Base-by-base conservation (phyloP, 116 monocot species). In the Posidonia oceanica region DNA sequence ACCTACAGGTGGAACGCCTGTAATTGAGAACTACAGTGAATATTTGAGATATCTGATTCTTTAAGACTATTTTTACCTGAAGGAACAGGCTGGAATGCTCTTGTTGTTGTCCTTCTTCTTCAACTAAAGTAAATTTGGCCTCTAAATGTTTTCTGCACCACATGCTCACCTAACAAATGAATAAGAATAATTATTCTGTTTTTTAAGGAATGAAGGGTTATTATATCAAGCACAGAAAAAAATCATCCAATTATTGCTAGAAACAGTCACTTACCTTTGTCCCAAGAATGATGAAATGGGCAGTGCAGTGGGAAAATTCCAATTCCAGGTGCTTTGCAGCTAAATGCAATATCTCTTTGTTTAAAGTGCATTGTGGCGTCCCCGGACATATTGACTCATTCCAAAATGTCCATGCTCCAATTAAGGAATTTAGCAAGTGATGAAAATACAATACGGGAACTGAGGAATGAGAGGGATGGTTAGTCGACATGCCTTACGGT, bases 141-240 rank as follows among this genome's bases (percentile, higher is more conserved):
- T 72, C 73, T 39, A 94, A 68, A 83, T 88, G 81, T 57, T 79
- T 88, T 77, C 63, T 64, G 77, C 88, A 91, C 94, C 94, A 91
- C 20, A 71, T 72, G 72, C 77, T 82, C 71, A 84, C 88, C 94
- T 94, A 61, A 63, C 42, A 83, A 54, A 75, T 38, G 48, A 36
- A n/a, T 4, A 16, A 55, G 16, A 70, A 48, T 67, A 42, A 51
- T 51, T 18, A 22, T 39, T 55, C 20, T 17, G 51, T 68, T 68
- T 41, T 18, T 15, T 6, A 65, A 65, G 6, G 22, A 66, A 66
- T 39, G n/a, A 66, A 66, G 29, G 52, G 14, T 0, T 12, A 48
- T 48, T 48, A 48, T 48, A 48, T 48, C 48, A 48, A 48, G 7
- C 52, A 67, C 8, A 53, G 12, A 36, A n/a, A 38, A 13, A 70